Conservation (phyloP, 805 yeast genomes). For the Saturnispora gosingensis region DNA sequence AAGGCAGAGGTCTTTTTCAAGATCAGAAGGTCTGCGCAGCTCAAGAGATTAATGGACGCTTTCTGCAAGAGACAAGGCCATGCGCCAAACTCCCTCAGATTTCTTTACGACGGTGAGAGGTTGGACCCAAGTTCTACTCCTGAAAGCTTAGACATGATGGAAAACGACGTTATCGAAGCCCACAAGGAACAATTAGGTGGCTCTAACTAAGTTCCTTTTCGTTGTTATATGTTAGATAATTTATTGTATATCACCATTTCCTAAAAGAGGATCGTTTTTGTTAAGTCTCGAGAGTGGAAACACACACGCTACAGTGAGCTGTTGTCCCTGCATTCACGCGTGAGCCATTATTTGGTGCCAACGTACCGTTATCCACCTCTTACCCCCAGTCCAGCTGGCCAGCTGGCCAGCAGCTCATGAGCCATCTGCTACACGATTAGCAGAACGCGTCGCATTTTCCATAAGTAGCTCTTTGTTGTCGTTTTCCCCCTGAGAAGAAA, state of each 20-base stretch:
- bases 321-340: too few relatives aligned
- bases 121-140: slow-evolving; percentile 86
- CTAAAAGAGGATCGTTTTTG: neutral
- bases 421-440: neutral
- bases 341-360: too few relatives aligned
- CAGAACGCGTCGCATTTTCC: neutral
- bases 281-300: too few relatives aligned
- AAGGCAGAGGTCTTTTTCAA: slow-evolving; percentile 91
- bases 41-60: slow-evolving; percentile 93
- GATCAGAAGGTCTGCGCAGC: slow-evolving; percentile 84
- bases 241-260: slow-evolving; percentile 3
- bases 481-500: neutral
- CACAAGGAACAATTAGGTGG: slow-evolving; percentile 91
- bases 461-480: neutral
- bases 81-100: slow-evolving; percentile 70
- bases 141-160: slow-evolving; percentile 85
- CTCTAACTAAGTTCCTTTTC: slow-evolving; percentile 8
- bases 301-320: too few relatives aligned
- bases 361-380: too few relatives aligned
- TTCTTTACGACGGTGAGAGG: slow-evolving; percentile 89
- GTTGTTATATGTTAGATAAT: neutral
- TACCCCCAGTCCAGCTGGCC: neutral
- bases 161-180: slow-evolving; percentile 94
- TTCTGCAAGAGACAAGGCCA: slow-evolving; percentile 98
- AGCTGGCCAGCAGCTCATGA: neutral